Evolutionary conservation across 108 stramenopile species (phyloP).

Genomic region (Conticribra weissflogii): DNA sequence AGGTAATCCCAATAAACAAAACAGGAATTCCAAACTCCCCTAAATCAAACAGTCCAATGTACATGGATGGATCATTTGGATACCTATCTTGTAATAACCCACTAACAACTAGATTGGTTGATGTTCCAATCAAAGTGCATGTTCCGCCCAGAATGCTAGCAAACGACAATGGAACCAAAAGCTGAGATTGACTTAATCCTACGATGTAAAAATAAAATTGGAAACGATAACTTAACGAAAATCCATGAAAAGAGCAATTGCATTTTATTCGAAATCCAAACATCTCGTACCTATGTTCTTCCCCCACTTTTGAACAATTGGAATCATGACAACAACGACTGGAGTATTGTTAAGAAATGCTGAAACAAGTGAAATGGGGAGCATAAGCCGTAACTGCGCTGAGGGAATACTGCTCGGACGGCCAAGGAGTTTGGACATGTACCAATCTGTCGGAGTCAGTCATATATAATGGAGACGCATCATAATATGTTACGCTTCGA

Average conservation of each 20-base stretch:
- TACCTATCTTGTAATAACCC: constrained; percentile 65
- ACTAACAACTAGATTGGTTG: constrained; percentile 85
- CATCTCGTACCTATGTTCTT: constrained; percentile 57
- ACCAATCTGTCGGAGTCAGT: constrained; percentile 62
- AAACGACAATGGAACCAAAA: constrained; percentile 83
- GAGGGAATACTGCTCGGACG: constrained; percentile 55
- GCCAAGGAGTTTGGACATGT: constrained; percentile 84
- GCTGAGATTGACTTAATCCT: constrained; percentile 58
- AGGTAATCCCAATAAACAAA: constrained; percentile 70
- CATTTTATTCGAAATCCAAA: too few relatives aligned
- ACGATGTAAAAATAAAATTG: neutral
- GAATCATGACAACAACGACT: constrained; percentile 90
- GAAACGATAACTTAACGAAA: neutral
- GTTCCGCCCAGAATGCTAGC: constrained; percentile 89
- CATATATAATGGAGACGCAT: too few relatives aligned
- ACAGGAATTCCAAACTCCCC: constrained; percentile 82
- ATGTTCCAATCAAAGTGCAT: constrained; percentile 89
- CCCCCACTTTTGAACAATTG: constrained; percentile 83
- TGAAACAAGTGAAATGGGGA: constrained; percentile 67
- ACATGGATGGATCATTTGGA: constrained; percentile 32
- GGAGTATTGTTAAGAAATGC: constrained; percentile 94
- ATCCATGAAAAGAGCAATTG: too few relatives aligned
- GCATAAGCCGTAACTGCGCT: constrained; percentile 75
- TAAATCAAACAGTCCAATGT: constrained; percentile 74
- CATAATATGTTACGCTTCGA: too few relatives aligned